phyloP scores from a whole-genome alignment of 257 asterid genomes.

The Jacaranda mimosifolia region DNA sequence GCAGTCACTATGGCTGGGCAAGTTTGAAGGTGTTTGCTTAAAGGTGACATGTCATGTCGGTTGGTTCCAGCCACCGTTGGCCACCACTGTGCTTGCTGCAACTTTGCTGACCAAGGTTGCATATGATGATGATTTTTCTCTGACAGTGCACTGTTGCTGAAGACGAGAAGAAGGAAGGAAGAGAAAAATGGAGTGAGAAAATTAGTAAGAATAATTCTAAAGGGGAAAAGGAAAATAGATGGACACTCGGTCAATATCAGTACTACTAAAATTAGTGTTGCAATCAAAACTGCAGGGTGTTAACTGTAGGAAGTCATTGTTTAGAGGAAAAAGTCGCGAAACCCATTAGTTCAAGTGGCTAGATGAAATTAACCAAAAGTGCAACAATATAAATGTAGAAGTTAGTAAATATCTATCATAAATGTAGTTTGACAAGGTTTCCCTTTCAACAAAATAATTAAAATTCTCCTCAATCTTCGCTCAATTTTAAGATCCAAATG shows the following conservation, averaged over 20 bases:
- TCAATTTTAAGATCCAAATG: neutral
- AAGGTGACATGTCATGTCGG: no score
- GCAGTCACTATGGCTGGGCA: neutral
- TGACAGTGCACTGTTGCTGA: no score
- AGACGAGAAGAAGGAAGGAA: no score
- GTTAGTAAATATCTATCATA: neutral
- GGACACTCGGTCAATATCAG: no score
- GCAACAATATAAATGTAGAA: neutral
- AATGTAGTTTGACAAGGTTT: neutral
- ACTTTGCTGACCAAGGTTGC: neutral
- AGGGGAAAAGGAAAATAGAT: no score
- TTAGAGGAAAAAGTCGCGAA: neutral
- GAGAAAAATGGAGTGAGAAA: no score
- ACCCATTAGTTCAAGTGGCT: constrained; percentile 3
- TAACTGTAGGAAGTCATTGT: neutral
- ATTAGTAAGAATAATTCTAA: no score
- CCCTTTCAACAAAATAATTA: neutral
- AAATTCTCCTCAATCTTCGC: neutral
- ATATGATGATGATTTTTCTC: neutral
- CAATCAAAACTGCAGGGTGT: neutral
- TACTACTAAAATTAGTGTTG: neutral
- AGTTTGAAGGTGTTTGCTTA: no score
- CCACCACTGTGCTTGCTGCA: neutral
- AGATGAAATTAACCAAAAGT: neutral
- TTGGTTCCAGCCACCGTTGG: no score